Evolutionary conservation across 768 basidiomycete genomes (phyloP).

Genomic region (Tylopilus plumbeoviolaceoides): DNA sequence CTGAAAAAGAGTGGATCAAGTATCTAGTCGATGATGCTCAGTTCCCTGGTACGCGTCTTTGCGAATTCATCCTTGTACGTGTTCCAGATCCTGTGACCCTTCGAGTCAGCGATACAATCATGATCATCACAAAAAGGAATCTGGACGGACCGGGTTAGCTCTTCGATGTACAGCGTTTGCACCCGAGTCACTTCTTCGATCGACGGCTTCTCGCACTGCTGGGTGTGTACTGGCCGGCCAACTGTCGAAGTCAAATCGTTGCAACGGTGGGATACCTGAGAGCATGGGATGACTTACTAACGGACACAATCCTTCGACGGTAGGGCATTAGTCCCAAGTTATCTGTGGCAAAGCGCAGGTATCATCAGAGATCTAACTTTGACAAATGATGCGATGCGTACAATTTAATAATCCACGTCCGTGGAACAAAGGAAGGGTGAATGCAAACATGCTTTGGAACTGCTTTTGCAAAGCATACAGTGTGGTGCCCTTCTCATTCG

Average conservation of each 20-base stretch:
- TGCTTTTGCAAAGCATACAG: conserved; percentile 83
- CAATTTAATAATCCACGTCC: conserved; percentile 94
- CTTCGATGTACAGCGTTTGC: conserved; percentile 87
- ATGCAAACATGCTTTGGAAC: conserved; percentile 91
- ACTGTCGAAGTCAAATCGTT: conserved; percentile 41
- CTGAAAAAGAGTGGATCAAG: not conserved
- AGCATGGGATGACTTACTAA: conserved; percentile 59
- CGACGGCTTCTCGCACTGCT: conserved; percentile 74
- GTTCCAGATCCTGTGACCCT: conserved; percentile 77
- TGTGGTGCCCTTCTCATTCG: conserved; percentile 89
- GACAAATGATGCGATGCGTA: conserved; percentile 35
- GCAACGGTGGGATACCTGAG: not conserved
- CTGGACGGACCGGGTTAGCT: conserved; percentile 74
- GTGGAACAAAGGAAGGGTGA: conserved; percentile 96
- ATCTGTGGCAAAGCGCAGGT: conserved; percentile 37
- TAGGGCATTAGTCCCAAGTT: conserved; percentile 96
- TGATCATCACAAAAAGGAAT: not conserved
- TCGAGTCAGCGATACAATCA: conserved; percentile 4
- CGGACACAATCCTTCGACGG: conserved; percentile 91
- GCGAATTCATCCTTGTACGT: conserved; percentile 94
- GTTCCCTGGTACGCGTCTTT: conserved; percentile 69
- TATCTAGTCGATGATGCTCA: conserved; percentile 68
- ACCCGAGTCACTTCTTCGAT: conserved; percentile 73
- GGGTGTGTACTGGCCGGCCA: conserved; percentile 82
- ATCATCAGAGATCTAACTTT: not conserved